Evolutionary conservation across 2,329 filamentous ascomycete genomes (phyloP).

Genomic region (Paracoccidioides lutzii): DNA sequence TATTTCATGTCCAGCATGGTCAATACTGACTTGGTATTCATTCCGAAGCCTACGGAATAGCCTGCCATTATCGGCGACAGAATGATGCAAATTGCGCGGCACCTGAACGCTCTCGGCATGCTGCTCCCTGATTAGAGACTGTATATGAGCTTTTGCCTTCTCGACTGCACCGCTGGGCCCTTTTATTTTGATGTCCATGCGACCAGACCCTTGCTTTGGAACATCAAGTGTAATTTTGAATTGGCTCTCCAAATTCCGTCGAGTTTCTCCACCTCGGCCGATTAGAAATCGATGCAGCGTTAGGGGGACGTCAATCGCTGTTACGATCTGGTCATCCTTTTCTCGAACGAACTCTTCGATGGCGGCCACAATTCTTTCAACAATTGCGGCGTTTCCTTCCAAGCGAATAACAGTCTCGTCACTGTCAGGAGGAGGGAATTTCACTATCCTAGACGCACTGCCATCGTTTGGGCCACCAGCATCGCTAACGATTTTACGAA

Average conservation of each 20-base stretch:
- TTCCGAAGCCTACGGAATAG: constrained; percentile 85
- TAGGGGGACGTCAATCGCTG: constrained; percentile 66
- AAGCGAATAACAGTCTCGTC: constrained; percentile 75
- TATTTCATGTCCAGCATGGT: constrained; percentile 69
- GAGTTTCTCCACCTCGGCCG: constrained; percentile 77
- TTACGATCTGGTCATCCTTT: constrained; percentile 68
- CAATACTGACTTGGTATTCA: constrained; percentile 78
- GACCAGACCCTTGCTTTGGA: constrained; percentile 72
- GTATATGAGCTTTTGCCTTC: constrained; percentile 75
- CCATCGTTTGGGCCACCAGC: constrained; percentile 84
- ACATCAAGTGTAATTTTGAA: constrained; percentile 83
- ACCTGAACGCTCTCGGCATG: constrained; percentile 79
- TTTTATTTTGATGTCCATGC: constrained; percentile 73
- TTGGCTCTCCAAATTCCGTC: constrained; percentile 71
- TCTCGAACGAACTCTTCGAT: constrained; percentile 74
- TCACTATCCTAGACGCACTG: constrained; percentile 75
- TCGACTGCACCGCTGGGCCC: constrained; percentile 68
- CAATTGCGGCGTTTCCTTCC: constrained; percentile 70
- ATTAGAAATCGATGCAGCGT: constrained; percentile 88
- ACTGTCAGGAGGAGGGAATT: constrained; percentile 82
- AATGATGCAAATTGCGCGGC: constrained; percentile 70
- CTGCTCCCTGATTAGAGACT: constrained; percentile 63
- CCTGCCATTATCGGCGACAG: constrained; percentile 68
- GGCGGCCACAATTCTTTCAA: constrained; percentile 74
- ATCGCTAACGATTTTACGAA: constrained; percentile 72